Evolutionary conservation across 164 flowering plant genomes (phyloP), one percentile per base, ranked within the genome.

Genomic region (Liquidambar formosana): DNA sequence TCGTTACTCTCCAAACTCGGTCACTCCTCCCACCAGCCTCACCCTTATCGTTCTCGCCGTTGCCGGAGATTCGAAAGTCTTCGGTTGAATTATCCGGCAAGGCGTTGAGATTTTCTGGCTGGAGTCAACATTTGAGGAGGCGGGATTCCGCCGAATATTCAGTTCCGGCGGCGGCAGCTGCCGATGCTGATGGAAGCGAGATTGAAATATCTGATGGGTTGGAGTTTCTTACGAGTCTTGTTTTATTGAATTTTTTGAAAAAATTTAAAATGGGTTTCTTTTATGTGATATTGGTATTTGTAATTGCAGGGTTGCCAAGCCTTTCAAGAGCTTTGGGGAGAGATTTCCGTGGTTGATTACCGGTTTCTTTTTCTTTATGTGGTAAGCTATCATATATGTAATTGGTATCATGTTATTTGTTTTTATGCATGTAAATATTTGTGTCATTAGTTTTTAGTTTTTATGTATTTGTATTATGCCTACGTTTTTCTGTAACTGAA

Each of bases 321-420:
- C 79, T 63, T 53, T 82, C 1, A 79, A 83, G 79, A 79, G 83
- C 69, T 82, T 82, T 41, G 38, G 61, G 1, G 79, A 79, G 66
- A 82, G 63, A 74, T 80, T 64, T 75, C 86, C 90, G 8, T 83
- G 76, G 19, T 73, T 89, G 41, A 67, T 86, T 58, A 89, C 90
- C 15, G 93, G 93, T 10, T 81, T 83, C 70, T 85, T 85, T 72
- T 89, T 86, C 85, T 86, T 89, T 68, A 64, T 81, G 77, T 89
- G 93, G 93, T 86, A 77, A 71, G 80, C 41, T 62, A 16, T 61
- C 12, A 38, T 38, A 1, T 54, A 9, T 21, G 23, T 33, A 33
- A 33, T 33, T 33, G 41, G 2, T 33, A 33, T 33, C 6, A 33
- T 33, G 41, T 6, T 33, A 33, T 33, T 33, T 33, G 41, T 33